phyloP scores from a whole-genome alignment of 768 basidiomycete species.

The Trametes coccinea region DNA sequence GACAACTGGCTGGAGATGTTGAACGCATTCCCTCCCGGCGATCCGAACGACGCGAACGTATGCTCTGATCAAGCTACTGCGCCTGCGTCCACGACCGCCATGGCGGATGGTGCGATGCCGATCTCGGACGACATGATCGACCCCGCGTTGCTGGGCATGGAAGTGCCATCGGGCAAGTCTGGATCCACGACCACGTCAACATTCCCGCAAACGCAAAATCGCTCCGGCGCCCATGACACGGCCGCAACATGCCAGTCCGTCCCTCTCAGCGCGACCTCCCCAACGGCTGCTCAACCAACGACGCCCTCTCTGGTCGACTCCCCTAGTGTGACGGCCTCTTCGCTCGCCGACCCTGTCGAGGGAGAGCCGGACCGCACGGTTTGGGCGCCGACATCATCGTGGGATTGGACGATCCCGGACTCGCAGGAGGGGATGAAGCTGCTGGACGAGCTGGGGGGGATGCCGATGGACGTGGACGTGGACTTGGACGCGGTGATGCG shows the following conservation, averaged over 20 bases:
- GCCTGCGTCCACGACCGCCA: neutral
- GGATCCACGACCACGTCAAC: too few species aligned
- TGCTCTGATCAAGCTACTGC: neutral
- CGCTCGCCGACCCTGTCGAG: slow-evolving; percentile 22
- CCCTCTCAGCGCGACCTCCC: neutral
- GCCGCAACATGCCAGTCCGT: neutral
- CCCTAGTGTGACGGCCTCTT: slow-evolving; percentile 23
- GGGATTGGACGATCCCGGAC: slow-evolving; percentile 27
- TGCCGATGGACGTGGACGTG: slow-evolving; percentile 13
- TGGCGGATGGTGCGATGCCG: neutral
- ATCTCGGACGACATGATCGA: slow-evolving; percentile 25
- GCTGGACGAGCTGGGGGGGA: slow-evolving; percentile 18
- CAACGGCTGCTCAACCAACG: slow-evolving; percentile 9
- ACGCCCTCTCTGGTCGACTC: slow-evolving; percentile 29
- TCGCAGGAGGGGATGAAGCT: slow-evolving; percentile 14
- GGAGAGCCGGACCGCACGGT: slow-evolving; percentile 2
- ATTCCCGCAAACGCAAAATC: too few species aligned
- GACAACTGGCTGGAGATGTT: slow-evolving; percentile 30
- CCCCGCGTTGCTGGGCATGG: slow-evolving; percentile 24
- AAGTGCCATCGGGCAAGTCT: neutral
- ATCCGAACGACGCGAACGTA: slow-evolving; percentile 18
- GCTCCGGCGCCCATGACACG: too few species aligned
- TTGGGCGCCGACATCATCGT: slow-evolving; percentile 27
- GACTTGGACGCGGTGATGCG: slow-evolving; percentile 5
- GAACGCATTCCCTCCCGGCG: slow-evolving; percentile 26